Evolutionary conservation across 1,284 basidiomycete species (phyloP).

Genomic region (Pterulicium gracile): DNA sequence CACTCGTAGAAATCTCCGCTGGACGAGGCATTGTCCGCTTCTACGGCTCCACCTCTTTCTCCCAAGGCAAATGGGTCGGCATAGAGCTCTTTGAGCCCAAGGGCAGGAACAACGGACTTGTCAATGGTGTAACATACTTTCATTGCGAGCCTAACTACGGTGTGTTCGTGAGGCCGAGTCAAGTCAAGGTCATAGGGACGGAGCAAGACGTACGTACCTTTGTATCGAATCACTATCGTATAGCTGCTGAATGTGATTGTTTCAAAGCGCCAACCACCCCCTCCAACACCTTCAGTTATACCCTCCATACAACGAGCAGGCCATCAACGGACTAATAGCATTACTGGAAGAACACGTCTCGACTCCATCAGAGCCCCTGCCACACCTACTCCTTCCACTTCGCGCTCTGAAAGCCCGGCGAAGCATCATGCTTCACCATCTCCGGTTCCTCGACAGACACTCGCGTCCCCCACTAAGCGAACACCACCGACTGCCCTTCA

Average conservation of each 20-base stretch:
- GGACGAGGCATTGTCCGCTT: constrained; percentile 85
- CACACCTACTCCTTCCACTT: constrained; percentile 27
- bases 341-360: constrained; percentile 23
- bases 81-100: constrained; percentile 75
- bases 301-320: constrained; percentile 21
- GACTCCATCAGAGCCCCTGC: constrained; percentile 23
- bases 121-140: constrained; percentile 82
- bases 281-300: constrained; percentile 13
- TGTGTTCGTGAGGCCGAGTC: constrained; percentile 85
- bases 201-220: constrained; percentile 23
- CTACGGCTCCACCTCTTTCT: constrained; percentile 77
- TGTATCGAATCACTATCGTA: constrained; percentile 1
- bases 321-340: constrained; percentile 33
- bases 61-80: constrained; percentile 90
- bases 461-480: constrained; percentile 29
- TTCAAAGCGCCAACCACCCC: constrained; percentile 15
- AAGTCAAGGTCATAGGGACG: constrained; percentile 60
- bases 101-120: constrained; percentile 95
- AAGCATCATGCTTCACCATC: constrained; percentile 20
- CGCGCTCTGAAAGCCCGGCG: constrained; percentile 34
- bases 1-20: constrained; percentile 65
- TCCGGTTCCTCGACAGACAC: constrained; percentile 13
- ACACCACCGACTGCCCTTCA: constrained; percentile 16
- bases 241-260: neutral
- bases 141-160: constrained; percentile 69